Conservation (phyloP, 1,284 basidiomycete species). For the Wolfiporia cocos region DNA sequence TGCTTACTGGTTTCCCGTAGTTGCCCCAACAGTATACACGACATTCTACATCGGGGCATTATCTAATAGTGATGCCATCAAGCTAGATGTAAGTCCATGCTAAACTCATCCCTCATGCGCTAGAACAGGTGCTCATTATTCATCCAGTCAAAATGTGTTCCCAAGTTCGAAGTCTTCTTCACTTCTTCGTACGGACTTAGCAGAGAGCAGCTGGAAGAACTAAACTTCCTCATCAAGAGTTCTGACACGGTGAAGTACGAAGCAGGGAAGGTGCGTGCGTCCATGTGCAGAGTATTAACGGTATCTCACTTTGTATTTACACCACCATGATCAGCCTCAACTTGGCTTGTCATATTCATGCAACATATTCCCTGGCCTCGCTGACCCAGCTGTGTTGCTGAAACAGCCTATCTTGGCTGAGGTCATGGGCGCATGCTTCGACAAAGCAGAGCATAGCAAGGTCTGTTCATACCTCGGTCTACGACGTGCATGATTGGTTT, state of each 20-base stretch:
- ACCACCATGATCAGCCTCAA: constrained; percentile 5
- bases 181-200: constrained; percentile 67
- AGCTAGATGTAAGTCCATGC: constrained; percentile 32
- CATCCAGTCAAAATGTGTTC: constrained; percentile 33
- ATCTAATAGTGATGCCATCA: constrained; percentile 34
- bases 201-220: constrained; percentile 58
- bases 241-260: constrained; percentile 34
- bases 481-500: not conserved
- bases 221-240: constrained; percentile 60
- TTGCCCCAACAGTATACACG: constrained; percentile 66
- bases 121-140: constrained; percentile 1
- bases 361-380: constrained; percentile 39
- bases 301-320: no score
- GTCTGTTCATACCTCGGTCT: constrained; percentile 32
- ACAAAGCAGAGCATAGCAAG: constrained; percentile 48
- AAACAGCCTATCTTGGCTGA: constrained; percentile 63
- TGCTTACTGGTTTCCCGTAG: constrained; percentile 29
- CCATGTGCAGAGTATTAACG: no score
- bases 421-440: constrained; percentile 78
- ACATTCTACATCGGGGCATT: constrained; percentile 73
- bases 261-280: constrained; percentile 6
- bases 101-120: not conserved
- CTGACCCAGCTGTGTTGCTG: constrained; percentile 53
- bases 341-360: constrained; percentile 45
- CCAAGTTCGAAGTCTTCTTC: constrained; percentile 69